Percentiles rank a stretch among this genome's conserved stretches.
phyloP scores from a whole-genome alignment of 192 early-diverging fungal genomes.

The Cetraspora pellucida region DNA sequence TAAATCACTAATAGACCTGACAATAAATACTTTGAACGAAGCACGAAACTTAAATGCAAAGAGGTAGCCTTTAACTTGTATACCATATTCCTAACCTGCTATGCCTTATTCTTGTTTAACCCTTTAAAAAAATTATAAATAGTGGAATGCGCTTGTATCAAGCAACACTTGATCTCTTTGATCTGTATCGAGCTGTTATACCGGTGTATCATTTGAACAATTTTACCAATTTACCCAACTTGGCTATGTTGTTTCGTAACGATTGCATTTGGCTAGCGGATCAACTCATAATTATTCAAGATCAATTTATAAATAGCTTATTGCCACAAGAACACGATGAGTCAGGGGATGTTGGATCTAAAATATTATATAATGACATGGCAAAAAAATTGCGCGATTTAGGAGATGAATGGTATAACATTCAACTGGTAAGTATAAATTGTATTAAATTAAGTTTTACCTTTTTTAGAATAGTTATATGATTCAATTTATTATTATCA shows the following conservation, averaged over 20 bases:
- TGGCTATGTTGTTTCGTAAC: conserved; percentile 67
- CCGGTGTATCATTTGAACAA: conserved; percentile 61
- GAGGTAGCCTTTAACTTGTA: background rate
- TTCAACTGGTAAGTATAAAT: conserved; percentile 54
- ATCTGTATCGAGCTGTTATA: conserved; percentile 64
- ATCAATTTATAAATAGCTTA: conserved; percentile 38
- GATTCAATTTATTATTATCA: background rate
- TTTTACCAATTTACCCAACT: conserved; percentile 55
- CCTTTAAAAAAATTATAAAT: background rate
- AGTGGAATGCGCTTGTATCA: conserved; percentile 43
- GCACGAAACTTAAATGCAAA: conserved; percentile 30
- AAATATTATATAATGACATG: conserved; percentile 56
- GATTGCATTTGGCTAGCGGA: conserved; percentile 67
- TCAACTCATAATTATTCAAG: conserved; percentile 47
- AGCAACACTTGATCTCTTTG: conserved; percentile 51
- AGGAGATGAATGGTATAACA: conserved; percentile 56
- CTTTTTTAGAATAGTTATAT: background rate
- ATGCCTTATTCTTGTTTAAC: background rate
- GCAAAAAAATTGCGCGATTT: conserved; percentile 50
- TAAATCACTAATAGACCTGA: conserved; percentile 21
- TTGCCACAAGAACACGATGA: background rate
- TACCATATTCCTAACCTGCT: background rate
- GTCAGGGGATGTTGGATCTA: background rate
- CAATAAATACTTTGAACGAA: conserved; percentile 16
- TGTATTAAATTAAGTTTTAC: conserved; percentile 11